phyloP scores from a whole-genome alignment of 31 red algal genomes.

The Asparagopsis taxiformis region DNA sequence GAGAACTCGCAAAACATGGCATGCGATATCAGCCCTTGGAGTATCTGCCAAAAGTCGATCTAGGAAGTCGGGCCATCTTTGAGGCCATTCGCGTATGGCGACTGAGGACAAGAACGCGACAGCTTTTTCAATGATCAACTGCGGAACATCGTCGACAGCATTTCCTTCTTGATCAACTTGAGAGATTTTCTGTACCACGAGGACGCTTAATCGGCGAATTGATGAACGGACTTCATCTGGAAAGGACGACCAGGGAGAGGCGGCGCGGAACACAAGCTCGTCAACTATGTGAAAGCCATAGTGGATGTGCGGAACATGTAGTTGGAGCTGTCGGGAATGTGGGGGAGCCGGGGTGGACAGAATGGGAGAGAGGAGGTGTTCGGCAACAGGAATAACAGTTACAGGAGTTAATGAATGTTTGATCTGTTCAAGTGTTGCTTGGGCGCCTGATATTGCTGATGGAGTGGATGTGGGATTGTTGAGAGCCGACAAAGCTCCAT shows the following conservation, averaged over 20 bases:
- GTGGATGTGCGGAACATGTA: conserved; percentile 1
- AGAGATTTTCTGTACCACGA: background rate
- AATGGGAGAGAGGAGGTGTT: too few relatives aligned
- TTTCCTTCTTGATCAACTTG: background rate
- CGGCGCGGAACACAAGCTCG: conserved; percentile 2
- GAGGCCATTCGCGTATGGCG: conserved; percentile 56
- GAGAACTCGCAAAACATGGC: conserved; percentile 24
- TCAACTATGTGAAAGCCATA: conserved; percentile 13
- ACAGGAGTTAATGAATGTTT: too few relatives aligned
- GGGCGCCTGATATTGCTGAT: too few relatives aligned
- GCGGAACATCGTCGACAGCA: background rate
- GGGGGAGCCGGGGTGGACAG: too few relatives aligned
- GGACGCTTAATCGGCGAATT: conserved; percentile 1
- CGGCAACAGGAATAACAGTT: too few relatives aligned
- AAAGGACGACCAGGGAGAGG: conserved; percentile 6
- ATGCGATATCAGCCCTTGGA: conserved; percentile 11
- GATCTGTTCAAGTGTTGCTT: too few relatives aligned
- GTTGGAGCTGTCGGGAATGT: too few relatives aligned
- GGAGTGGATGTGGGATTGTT: too few relatives aligned
- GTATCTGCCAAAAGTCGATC: conserved; percentile 27
- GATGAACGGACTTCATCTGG: background rate
- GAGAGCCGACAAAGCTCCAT: too few relatives aligned
- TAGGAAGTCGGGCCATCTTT: conserved; percentile 28
- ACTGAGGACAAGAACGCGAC: conserved; percentile 19
- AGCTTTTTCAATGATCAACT: conserved; percentile 22